phyloP scores from a whole-genome alignment of 2,329 filamentous ascomycete species.

The Cladosporium sp. region DNA sequence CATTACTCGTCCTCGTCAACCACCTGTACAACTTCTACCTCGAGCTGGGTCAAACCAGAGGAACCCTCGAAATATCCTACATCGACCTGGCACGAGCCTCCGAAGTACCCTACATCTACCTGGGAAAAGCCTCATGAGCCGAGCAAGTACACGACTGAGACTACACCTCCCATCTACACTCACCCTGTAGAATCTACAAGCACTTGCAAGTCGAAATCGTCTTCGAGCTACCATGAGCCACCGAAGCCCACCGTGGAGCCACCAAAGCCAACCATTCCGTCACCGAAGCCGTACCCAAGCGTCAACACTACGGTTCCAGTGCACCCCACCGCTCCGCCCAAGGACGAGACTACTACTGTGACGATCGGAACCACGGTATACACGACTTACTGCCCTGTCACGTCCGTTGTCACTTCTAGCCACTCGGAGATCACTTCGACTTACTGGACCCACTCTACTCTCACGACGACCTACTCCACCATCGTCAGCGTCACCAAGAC shows the following conservation, averaged over 20 bases:
- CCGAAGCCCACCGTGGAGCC: not conserved
- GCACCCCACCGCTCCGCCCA: not conserved
- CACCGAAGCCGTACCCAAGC: constrained; percentile 2
- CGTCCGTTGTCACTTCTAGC: constrained; percentile 2
- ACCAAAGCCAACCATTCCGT: not conserved
- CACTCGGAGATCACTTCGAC: constrained; percentile 6
- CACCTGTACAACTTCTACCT: not conserved
- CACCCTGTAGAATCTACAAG: not conserved
- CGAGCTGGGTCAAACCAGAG: not conserved
- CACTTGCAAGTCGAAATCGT: constrained; percentile 1
- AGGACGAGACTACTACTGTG: constrained; percentile 1
- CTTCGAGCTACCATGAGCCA: not conserved
- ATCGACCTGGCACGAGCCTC: not conserved
- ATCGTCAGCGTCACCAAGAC: constrained; percentile 19
- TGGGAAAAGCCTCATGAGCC: not conserved
- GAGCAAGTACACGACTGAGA: not conserved
- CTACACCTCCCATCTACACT: constrained; percentile 7
- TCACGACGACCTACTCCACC: constrained; percentile 19
- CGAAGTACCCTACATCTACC: not conserved
- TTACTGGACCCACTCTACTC: constrained; percentile 21
- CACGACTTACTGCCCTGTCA: constrained; percentile 22
- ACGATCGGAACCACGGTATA: constrained; percentile 21
- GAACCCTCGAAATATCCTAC: not conserved
- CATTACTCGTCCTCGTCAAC: not conserved
- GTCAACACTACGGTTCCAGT: not conserved